These are phyloP conservation scores for Suillus variegatus DNA, from an alignment of 768 basidiomycete species.

Conservation along the genomic window DNA sequence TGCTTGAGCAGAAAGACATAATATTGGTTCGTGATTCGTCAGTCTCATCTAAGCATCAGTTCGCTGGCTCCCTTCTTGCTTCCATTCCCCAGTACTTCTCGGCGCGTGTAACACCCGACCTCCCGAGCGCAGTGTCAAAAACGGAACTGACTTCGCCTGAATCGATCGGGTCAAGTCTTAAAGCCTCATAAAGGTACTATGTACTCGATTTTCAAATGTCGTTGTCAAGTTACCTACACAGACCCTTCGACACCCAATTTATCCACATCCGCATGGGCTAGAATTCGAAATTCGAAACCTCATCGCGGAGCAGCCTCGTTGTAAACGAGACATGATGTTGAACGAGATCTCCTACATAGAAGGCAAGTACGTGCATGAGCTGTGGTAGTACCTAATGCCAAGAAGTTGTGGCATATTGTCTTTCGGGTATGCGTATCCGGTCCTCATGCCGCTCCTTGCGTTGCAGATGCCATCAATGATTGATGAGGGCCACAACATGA, in stretches of 20 bases:
- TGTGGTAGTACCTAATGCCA: too few species aligned
- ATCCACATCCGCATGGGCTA: neutral
- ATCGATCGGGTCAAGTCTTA: neutral
- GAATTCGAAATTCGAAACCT: neutral
- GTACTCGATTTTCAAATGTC: conserved; percentile 26
- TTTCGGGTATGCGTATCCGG: neutral
- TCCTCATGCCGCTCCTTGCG: too few species aligned
- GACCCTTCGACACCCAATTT: neutral
- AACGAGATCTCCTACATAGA: neutral
- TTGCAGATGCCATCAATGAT: too few species aligned
- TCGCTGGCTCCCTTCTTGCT: neutral
- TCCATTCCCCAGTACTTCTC: neutral
- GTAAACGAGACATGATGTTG: neutral
- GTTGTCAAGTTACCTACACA: neutral
- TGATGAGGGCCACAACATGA: neutral
- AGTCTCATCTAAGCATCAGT: too few species aligned
- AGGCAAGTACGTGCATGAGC: neutral
- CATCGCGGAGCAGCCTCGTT: neutral
- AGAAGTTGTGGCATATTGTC: neutral
- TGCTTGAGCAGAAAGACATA: conserved; percentile 26
- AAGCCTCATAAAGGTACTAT: neutral
- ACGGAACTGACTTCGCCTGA: neutral
- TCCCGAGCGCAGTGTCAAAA: neutral
- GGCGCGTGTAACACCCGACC: neutral
- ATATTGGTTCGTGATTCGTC: too few species aligned